Evolutionary conservation across 805 yeast genomes (phyloP).

Genomic region (Brettanomyces custersianus): DNA sequence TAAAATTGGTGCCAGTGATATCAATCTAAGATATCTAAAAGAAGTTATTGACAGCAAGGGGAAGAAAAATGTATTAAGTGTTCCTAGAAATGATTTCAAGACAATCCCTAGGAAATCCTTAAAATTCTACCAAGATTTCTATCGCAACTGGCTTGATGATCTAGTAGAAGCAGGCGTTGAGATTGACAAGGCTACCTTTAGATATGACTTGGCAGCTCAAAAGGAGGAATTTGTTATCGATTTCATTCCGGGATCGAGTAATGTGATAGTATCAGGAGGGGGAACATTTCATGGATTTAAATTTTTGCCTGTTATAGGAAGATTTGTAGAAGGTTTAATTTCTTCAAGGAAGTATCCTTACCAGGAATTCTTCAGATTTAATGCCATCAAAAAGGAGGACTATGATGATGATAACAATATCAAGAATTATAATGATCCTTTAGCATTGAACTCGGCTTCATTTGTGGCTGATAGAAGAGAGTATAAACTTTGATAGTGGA

Average conservation of each 20-base stretch:
- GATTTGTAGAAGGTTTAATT: constrained; percentile 5
- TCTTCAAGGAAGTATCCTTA: constrained; percentile 10
- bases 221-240: constrained; percentile 9
- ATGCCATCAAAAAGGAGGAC: constrained; percentile 5
- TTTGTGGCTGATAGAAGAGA: no score
- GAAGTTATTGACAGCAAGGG: background rate
- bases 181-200: constrained; percentile 3
- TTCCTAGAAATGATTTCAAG: constrained; percentile 6
- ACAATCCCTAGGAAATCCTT: constrained; percentile 7
- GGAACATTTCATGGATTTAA: constrained; percentile 12
- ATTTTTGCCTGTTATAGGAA: constrained; percentile 14
- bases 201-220: constrained; percentile 6
- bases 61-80: constrained; percentile 1
- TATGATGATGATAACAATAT: constrained; percentile 2
- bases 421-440: background rate
- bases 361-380: constrained; percentile 10
- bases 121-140: constrained; percentile 6
- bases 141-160: constrained; percentile 2
- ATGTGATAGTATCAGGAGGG: constrained; percentile 8
- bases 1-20: constrained; percentile 6
- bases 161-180: constrained; percentile 4
- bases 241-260: constrained; percentile 7
- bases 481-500: no score
- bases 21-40: constrained; percentile 6
- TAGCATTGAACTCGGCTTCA: no score